Evolutionary conservation across 2,329 filamentous ascomycete species (phyloP), one percentile per base, ranked within the genome.

Genomic region (Fusarium sp.): DNA sequence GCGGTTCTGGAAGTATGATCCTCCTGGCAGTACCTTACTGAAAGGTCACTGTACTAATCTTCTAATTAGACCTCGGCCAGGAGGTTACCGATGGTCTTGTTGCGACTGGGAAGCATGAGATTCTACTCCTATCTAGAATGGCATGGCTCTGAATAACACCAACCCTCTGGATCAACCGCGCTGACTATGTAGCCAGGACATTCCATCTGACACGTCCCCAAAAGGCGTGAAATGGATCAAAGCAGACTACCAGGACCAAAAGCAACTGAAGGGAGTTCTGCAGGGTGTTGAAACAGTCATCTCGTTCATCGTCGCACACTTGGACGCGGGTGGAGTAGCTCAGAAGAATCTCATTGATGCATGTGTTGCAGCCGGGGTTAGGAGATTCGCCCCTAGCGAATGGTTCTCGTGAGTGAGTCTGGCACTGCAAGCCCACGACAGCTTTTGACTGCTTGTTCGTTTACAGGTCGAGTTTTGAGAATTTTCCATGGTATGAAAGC

Each of bases 341-440:
- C 75, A 78, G 57, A 77, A 74, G 60, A 77, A 86, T 16, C 81
- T 91, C 63, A 85, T 91, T 47, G 86, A 91, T 56, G 90, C 89
- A 1, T 85, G 88, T 35, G 83, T 89, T 33, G 83, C 84, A 9
- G 89, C 89, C 3, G 88, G 89, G 14, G 88, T 92, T 5, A 86
- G 89, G 75, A 85, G 89, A 16, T 90, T 91, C 81, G 83, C 91
- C 22, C 89, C 90, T 4, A 89, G 88, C 47, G 91, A 93, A 71
- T 92, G 87, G 67, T 81, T 76, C 29, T 81, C 79, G 85, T 86
- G 68, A 78, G 74, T 69, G 20, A 22, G 2, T 5, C 0, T n/a
- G 18, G 4, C 4, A n/a, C 36, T 8, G 18, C 3, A 38, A 18
- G 8, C 5, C 9, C 7, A 54, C n/a, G 36, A 20, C 9, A 27